Base-by-base conservation (phyloP, 225 moss, liverwort and hornwort species). In the Asterella californica region DNA sequence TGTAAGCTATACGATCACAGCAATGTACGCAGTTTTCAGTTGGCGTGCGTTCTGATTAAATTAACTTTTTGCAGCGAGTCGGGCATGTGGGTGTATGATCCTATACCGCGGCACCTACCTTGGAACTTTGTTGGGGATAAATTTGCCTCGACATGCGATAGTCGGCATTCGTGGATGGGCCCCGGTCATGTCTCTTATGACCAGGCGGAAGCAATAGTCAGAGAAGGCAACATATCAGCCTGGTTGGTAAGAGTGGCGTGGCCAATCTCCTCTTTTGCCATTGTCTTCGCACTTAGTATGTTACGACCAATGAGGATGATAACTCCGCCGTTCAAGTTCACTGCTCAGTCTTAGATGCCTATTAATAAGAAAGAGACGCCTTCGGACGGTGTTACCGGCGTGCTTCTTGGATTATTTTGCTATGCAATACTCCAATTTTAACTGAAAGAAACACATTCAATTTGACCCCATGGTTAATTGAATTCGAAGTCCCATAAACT, bases 11-110 rank as follows among this genome's bases (percentile, higher is more conserved):
- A 52, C 52, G 17, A 52, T 52, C 12, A 52, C 7, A 6, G 17
- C 52, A 52, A 57, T 3, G 53, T 53, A 53, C 53, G 53, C 49
- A 21, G 5, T 70, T 14, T 14, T 70, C 1, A 38, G 6, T 67
- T 47, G 46, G 24, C 45, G 8, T 21, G 17, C 8, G 36, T 47
- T 53, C 2, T 53, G 53, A 53, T 12, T 18, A 1, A 14, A 19
- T 34, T 19, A 36, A 36, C 21, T 19, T 10, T 71, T 32, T 45
- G 55, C 78, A 81, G 86, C 71, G 64, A 55, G 12, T 78, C 86
- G 8, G 86, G 86, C 46, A 74, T 36, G 47, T 87, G 86, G 86
- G 79, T 83, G 15, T 87, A 83, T 75, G 81, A 87, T 54, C 75
- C 78, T 25, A 81, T 46, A 12, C 86, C 86, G 4, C 60, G 83